phyloP scores from a whole-genome alignment of 2,329 filamentous ascomycete genomes.

The Alternaria triticina region DNA sequence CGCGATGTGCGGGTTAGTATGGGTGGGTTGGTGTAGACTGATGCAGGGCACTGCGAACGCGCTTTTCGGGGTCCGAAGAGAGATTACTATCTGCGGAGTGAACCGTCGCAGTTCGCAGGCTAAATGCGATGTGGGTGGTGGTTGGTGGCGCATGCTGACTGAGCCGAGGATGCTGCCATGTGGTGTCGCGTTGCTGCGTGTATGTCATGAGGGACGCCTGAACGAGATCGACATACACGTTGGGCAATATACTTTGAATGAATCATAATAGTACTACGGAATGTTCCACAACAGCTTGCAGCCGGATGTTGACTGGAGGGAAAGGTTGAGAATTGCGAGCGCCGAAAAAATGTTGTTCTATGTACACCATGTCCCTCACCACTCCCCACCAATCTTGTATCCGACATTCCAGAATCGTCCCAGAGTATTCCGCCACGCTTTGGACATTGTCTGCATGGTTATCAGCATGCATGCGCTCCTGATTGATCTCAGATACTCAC shows the following conservation, averaged over 20 bases:
- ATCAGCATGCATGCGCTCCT: neutral
- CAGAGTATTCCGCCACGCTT: slow-evolving; percentile 59
- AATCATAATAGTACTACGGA: neutral
- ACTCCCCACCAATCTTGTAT: slow-evolving; percentile 63
- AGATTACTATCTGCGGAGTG: neutral
- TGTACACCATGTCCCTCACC: slow-evolving; percentile 27
- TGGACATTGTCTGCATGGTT: slow-evolving; percentile 45
- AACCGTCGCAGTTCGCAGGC: neutral
- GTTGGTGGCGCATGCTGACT: neutral
- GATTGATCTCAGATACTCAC: slow-evolving; percentile 36
- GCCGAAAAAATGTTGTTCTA: neutral
- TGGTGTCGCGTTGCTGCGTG: neutral
- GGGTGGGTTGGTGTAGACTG: neutral
- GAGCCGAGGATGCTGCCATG: neutral
- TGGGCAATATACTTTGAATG: neutral
- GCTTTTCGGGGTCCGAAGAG: neutral
- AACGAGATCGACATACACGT: neutral
- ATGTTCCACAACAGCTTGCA: neutral
- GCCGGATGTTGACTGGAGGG: neutral
- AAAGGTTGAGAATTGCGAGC: neutral
- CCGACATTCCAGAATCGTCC: slow-evolving; percentile 58
- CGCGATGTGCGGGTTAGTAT: neutral
- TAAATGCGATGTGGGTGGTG: neutral
- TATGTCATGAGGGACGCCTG: neutral
- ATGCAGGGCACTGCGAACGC: neutral